Evolutionary conservation across 306 rosid species (phyloP), one percentile per base, ranked within the genome.

Genomic region (Quillaja saponaria): DNA sequence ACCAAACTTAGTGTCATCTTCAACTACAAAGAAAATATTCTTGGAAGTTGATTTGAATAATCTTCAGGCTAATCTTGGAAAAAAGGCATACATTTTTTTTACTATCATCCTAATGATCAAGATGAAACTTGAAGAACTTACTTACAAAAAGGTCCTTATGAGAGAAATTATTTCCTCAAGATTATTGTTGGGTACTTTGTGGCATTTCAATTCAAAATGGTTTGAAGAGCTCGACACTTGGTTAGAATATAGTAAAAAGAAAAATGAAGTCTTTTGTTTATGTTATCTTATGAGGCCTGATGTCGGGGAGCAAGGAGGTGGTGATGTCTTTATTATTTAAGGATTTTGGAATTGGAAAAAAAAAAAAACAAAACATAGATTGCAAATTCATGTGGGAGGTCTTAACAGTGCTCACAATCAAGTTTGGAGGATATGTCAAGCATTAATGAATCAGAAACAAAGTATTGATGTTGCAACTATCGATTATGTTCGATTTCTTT

Each of bases 381-480:
- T 63, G 7, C 8, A 11, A 1, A 8, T 15, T 10, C 68, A 63
- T 63, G 34, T 49, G 2, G 48, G 47, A 48, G 47, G 19, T 13
- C 9, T 11, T 4, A 49, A 48, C 19, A 63, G 49, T 49, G 7
- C 47, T 21, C 48, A 49, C 44, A 49, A 63, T 3, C 14, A 34
- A 21, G n/a, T 10, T 50, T 20, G 13, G 19, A 40, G 16, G 5
- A 64, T 18, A 9, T 39, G 9, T 50, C 25, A 37, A 49, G 10
- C 7, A 12, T 15, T 64, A 8, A n/a, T 64, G 33, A 51, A 64
- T 20, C 5, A 64, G 50, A 64, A 49, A 0, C 38, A 63, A 37
- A 5, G 13, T 4, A 49, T 49, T 8, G 7, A 63, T 8, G 33
- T 2, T 56, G 47, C 31, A 34, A 33, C 8, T 13, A 3, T 34